Base-by-base conservation (phyloP, 2,329 filamentous ascomycete genomes). In the Herpotrichia juniperi region DNA sequence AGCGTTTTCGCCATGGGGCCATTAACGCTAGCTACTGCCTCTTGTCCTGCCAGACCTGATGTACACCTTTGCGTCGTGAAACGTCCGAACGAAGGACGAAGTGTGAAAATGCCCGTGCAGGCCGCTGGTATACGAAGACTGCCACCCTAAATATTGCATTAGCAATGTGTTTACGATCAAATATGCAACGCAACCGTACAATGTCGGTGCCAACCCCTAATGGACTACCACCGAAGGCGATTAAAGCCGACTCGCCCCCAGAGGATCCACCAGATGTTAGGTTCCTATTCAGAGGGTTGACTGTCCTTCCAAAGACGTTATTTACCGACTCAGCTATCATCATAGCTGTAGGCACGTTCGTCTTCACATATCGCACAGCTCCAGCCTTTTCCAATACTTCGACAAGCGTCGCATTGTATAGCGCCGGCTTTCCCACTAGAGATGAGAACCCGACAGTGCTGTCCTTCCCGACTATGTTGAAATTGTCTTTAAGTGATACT, bases 281-380 rank as follows among this genome's bases (percentile, higher is more conserved):
- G 2, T 72, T 72, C 21, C 83, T 79, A 63, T 87, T 87, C 6
- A 74, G 72, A 0, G 87, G 87, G 63, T 87, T 88, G 19, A 84
- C 66, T 0, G 84, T 87, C 11, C 84, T 78, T 8, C 86, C 87
- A 59, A 85, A 84, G 1, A 83, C 77, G 58, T 87, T 87, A 71
- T 88, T 89, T 14, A 87, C 83, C 1, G 79, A 83, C 65, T 89
- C 87, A 11, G 84, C 81, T 63, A 87, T 87, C 86, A 89, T 88
- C 79, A 88, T 86, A 11, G 84, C 84, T 1, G 84, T 87, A 0
- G 87, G 87, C 2, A 90, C 76, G 59, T 89, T 89, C 0, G 87
- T 90, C 71, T 90, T 90, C 58, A 83, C 80, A 58, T 89, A 87
- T n/a, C 87, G 73, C 0, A 90, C 78, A 1, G 87, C 87, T 1